phyloP scores from a whole-genome alignment of 139 green algal genomes.

The Tetradesmus lagerheimii region DNA sequence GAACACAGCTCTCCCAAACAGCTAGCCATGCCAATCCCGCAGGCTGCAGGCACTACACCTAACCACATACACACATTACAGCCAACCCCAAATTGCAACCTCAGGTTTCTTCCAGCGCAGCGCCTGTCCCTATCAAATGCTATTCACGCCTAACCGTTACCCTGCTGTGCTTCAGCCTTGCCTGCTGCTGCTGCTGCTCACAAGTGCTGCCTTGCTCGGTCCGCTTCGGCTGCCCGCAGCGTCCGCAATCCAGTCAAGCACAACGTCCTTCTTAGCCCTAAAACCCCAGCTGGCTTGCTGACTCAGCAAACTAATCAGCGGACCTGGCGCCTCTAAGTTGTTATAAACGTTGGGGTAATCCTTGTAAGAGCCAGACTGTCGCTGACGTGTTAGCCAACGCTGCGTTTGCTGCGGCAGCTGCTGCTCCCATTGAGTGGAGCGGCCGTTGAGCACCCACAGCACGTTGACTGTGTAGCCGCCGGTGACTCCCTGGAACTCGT shows the following conservation, averaged over 20 bases:
- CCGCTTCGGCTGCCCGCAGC: constrained; percentile 1
- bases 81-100: too few species aligned
- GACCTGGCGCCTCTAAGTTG: constrained; percentile 15
- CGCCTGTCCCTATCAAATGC: too few species aligned
- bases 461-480: constrained; percentile 33
- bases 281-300: constrained; percentile 43
- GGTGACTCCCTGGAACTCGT: constrained; percentile 13
- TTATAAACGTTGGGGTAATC: constrained; percentile 27
- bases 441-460: constrained; percentile 37
- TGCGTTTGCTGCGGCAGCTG: constrained; percentile 9
- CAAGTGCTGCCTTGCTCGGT: background rate
- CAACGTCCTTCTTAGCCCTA: constrained; percentile 17
- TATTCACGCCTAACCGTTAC: too few species aligned
- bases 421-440: background rate
- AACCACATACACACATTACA: too few species aligned
- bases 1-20: too few species aligned
- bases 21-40: too few species aligned
- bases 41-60: too few species aligned
- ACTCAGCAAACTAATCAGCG: constrained; percentile 31
- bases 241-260: constrained; percentile 5
- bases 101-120: too few species aligned
- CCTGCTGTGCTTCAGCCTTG: background rate
- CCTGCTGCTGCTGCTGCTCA: background rate
- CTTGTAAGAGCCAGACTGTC: background rate
- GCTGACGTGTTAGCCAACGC: constrained; percentile 15